phyloP scores from a whole-genome alignment of 176 grass and related monocot species.

The Tillandsia leiboldiana region DNA sequence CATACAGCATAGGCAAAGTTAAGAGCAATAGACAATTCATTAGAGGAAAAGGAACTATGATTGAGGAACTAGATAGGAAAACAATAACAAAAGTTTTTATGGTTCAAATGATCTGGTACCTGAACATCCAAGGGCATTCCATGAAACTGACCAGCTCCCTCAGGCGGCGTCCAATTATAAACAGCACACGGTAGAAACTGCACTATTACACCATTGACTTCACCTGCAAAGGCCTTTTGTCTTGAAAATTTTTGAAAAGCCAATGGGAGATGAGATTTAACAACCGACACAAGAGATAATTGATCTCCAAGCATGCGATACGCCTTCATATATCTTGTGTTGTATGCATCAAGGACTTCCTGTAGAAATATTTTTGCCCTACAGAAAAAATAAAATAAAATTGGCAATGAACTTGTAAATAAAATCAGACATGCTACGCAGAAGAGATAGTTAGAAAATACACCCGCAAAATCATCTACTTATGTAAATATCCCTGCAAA shows the following conservation, averaged over 20 bases:
- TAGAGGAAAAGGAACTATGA: background rate
- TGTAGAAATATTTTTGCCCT: constrained; percentile 68
- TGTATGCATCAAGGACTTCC: constrained; percentile 61
- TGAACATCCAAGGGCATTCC: constrained; percentile 97
- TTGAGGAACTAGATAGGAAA: background rate
- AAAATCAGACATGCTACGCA: too few species aligned
- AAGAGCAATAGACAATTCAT: background rate
- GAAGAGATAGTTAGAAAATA: too few species aligned
- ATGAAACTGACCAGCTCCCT: constrained; percentile 87
- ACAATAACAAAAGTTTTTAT: background rate
- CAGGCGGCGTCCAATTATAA: constrained; percentile 93
- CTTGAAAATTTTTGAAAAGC: constrained; percentile 46
- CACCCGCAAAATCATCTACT: too few species aligned
- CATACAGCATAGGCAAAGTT: too few species aligned
- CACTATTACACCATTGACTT: constrained; percentile 57
- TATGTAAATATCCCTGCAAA: too few species aligned
- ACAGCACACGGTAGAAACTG: constrained; percentile 85
- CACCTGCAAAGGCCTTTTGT: constrained; percentile 56
- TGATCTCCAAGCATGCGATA: constrained; percentile 87
- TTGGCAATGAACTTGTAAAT: too few species aligned
- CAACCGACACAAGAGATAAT: constrained; percentile 72
- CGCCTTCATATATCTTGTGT: constrained; percentile 46
- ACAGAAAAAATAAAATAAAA: constrained; percentile 6
- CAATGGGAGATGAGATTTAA: constrained; percentile 65
- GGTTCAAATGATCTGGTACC: constrained; percentile 28